Evolutionary conservation across 768 basidiomycete species (phyloP), one percentile per base, ranked within the genome.

Genomic region (Lyophyllum atratum): DNA sequence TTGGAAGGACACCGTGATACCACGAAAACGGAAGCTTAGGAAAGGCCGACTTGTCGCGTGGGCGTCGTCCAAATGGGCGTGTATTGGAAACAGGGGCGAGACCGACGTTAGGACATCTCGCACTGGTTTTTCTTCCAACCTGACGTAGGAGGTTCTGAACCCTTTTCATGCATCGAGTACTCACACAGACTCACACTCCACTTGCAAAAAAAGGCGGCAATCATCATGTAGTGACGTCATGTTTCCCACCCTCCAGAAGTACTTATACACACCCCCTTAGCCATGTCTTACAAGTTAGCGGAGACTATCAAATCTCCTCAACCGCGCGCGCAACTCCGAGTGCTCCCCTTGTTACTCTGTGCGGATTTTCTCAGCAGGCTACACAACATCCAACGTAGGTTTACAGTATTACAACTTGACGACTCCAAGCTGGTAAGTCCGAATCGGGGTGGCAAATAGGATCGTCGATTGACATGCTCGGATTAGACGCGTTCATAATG

Each of bases 191-290:
- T 39, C 46, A 28, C 34, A 55, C 46, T 49, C 54, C 53, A 54
- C 44, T 28, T 45, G 26, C 39, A 42, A 24, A 7, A 12, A 15
- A 24, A 14, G n/a, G n/a, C 11, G 2, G 29, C 33, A n/a, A 55
- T 55, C 46, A 33, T 9, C 15, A 17, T 42, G n/a, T n/a, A 11
- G 6, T 55, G 54, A 55, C 46, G 54, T 55, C 54, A 55, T 48
- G 39, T 46, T 54, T 48, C 54, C 46, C 45, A 48, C 45, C 25
- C 24, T 40, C 25, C 28, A 4, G 24, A 25, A 39, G 45, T 55
- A 55, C 54, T 39, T 56, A 56, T 49, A 56, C 54, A 49, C 15
- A 14, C 19, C 40, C 3, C 43, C 15, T 28, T 40, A 15, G 19
- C n/a, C 24, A 37, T 56, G 49, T 51, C 55, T 55, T 39, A 55